Base-by-base conservation (phyloP, 2,329 filamentous ascomycete genomes). In the Microcyclospora tardicrescens region DNA sequence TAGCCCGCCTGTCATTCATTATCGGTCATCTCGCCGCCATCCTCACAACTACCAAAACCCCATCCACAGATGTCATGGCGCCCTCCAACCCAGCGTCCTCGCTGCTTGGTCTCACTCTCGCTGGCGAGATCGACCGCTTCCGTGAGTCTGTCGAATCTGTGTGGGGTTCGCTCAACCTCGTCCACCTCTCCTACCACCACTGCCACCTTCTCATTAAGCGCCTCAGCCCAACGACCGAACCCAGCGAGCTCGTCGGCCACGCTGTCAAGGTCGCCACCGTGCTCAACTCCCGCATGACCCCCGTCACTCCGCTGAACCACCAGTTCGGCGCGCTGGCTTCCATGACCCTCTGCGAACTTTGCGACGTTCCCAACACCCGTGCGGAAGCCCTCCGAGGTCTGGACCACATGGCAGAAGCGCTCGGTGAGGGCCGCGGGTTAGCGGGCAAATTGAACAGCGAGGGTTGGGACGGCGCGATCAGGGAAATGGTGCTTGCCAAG, bases 111-210 rank as follows among this genome's bases (percentile, higher is more conserved):
- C 64, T 65, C 12, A 63, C 73, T 27, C 62, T 77, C 34, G 66
- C 70, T 42, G 64, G 70, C n/a, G 68, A 74, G 44, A 64, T 79
- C 33, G 79, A 84, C 51, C 67, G 77, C 41, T 81, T 79, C 56
- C 71, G 76, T 6, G 75, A 81, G 55, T 68, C 74, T 38, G 65
- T 84, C 2, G 76, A 79, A 3, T 57, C 53, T 6, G 55, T 64
- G 34, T 64, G 62, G 55, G 61, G 65, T 10, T 66, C 68, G 33
- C 62, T 78, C 16, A 73, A 73, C 15, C 67, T 79, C 27, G 65
- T 84, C 2, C 74, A 81, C 48, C 65, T 84, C 16, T 72, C 72
- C 13, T 84, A 81, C 59, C 82, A 80, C 72, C 78, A 84, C 55
- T 69, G 74, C 47, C 74, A 77, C 43, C 66, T 84, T 8, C 64